Conservation (phyloP, 169 alveolate genomes). For the Eimeria praecox region DNA sequence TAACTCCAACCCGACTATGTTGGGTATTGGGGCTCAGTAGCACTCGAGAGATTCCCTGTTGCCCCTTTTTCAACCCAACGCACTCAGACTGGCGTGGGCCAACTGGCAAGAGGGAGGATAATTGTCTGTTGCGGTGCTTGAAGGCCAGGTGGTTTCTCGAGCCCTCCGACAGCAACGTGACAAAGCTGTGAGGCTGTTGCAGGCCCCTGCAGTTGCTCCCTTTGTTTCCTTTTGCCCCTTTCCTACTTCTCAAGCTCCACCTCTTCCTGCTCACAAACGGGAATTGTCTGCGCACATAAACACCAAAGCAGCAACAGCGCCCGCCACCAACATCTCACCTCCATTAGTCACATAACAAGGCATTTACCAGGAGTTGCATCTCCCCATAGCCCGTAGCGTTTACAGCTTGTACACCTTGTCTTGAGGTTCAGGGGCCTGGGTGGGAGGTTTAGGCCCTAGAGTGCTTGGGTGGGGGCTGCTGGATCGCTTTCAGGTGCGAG, state of each 20-base stretch:
- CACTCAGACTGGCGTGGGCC: neutral
- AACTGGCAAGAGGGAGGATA: neutral
- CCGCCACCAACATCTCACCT: no score
- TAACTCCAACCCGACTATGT: neutral
- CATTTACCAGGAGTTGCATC: neutral
- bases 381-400: no score
- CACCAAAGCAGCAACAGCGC: neutral
- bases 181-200: constrained; percentile 14
- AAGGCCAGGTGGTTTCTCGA: constrained; percentile 59
- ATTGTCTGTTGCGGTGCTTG: neutral
- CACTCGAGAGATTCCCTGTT: no score
- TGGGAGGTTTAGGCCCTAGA: neutral
- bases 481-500: constrained; percentile 25
- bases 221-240: neutral
- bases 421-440: neutral
- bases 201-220: neutral
- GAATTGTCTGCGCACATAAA: neutral
- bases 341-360: neutral
- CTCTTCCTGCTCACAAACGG: neutral
- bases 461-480: neutral
- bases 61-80: neutral
- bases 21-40: neutral
- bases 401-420: neutral
- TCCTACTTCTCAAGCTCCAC: neutral
- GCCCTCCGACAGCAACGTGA: constrained; percentile 58